These are phyloP conservation scores for Candida nitratophila DNA, from an alignment of 805 yeast species.

Conservation along the genomic window DNA sequence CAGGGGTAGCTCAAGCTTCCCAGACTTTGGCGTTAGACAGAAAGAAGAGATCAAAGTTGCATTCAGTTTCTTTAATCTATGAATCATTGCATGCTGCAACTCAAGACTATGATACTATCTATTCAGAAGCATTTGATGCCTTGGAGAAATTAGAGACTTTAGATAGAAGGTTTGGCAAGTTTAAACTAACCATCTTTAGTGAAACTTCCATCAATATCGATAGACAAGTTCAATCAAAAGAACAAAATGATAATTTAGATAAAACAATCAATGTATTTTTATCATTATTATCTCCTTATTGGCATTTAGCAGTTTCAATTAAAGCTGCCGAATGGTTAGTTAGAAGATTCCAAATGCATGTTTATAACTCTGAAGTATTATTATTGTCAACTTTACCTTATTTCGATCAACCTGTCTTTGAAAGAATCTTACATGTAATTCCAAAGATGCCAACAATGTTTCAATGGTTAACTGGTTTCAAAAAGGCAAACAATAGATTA, in stretches of 20 bases:
- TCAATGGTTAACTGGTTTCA: constrained; percentile 61
- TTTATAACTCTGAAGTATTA: constrained; percentile 68
- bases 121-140: constrained; percentile 66
- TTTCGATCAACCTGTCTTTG: constrained; percentile 65
- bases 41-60: constrained; percentile 78
- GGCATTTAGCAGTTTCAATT: constrained; percentile 67
- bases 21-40: constrained; percentile 78
- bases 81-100: constrained; percentile 86
- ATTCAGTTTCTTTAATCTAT: constrained; percentile 81
- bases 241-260: constrained; percentile 68
- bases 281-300: constrained; percentile 65
- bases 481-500: constrained; percentile 40
- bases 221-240: constrained; percentile 73
- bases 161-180: constrained; percentile 69
- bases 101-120: constrained; percentile 85
- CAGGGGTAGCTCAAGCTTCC: constrained; percentile 55
- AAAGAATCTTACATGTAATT: constrained; percentile 68
- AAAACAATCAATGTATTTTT: constrained; percentile 70
- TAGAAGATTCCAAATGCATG: constrained; percentile 81
- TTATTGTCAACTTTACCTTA: constrained; percentile 75
- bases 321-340: constrained; percentile 93
- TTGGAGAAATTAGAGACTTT: constrained; percentile 61
- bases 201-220: constrained; percentile 76
- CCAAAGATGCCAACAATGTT: constrained; percentile 71
- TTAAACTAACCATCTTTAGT: constrained; percentile 68